Evolutionary conservation across 805 yeast genomes (phyloP).

Genomic region (Candida ficus): DNA sequence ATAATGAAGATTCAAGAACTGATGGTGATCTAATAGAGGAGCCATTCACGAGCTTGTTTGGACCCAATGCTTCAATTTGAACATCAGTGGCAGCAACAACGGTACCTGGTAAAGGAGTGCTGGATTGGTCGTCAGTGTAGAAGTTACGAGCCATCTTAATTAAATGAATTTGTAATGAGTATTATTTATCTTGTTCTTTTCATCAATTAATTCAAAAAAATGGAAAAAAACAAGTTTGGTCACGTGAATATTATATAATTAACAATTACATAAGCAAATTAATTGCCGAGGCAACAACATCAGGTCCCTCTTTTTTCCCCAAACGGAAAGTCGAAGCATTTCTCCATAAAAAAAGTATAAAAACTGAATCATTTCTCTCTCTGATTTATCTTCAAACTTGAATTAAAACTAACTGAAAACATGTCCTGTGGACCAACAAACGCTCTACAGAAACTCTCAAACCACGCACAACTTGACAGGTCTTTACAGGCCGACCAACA

Average conservation of each 20-base stretch:
- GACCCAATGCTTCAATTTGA: constrained; percentile 40
- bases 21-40: constrained; percentile 49
- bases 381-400: too few species aligned
- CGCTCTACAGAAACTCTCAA: constrained; percentile 21
- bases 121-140: constrained; percentile 44
- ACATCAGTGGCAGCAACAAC: constrained; percentile 37
- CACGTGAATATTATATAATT: neutral
- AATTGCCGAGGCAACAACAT: neutral
- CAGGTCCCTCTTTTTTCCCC: too few species aligned
- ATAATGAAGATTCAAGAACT: constrained; percentile 43
- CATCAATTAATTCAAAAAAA: neutral
- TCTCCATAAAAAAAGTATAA: neutral
- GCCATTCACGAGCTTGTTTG: constrained; percentile 48
- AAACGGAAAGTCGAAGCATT: neutral
- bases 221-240: neutral
- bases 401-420: neutral
- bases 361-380: neutral
- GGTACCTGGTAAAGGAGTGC: constrained; percentile 48
- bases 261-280: too few species aligned
- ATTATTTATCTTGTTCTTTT: too few species aligned
- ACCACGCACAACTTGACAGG: constrained; percentile 22
- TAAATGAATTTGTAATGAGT: neutral
- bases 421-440: constrained; percentile 23
- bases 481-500: constrained; percentile 22
- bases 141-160: constrained; percentile 23